Evolutionary conservation across 257 asterid genomes (phyloP), one percentile per base, ranked within the genome.

Genomic region (Lycium barbarum): DNA sequence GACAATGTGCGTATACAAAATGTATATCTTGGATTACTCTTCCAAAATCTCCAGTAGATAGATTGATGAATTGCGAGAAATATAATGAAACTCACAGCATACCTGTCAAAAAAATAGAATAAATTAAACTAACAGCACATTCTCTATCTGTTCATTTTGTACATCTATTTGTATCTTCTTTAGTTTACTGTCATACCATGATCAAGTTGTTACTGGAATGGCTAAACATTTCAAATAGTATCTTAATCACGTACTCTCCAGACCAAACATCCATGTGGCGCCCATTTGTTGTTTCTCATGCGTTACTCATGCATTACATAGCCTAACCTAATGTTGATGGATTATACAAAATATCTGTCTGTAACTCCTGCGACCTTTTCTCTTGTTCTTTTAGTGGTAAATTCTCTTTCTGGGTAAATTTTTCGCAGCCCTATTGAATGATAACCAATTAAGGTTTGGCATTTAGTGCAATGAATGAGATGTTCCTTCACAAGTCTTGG

Each of bases 221-320:
- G 15, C 47, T 51, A 76, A 11, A 53, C 47, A 49, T 76, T 76
- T 76, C 26, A 76, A 74, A 33, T 76, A 76, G 82, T 36, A 76
- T 51, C 63, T 40, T 18, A 22, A 51, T 51, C 61, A 26, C 13
- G 14, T 26, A 53, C 20, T 51, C 82, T 49, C 45, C 11, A 66
- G 10, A 33, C 43, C 43, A 76, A 51, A 63, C 82, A 51, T 76
- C 26, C 12, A 0, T 51, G 43, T 17, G 63, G 82, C 2, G 12
- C 7, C 63, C 43, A 26, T 51, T 22, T 51, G 63, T 76, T 76
- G 45, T 76, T 76, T 51, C 82, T 0, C 63, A 53, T 54, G 66
- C 61, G 26, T 78, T 51, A 78, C 43, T 51, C 45, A 33, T 51
- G 66, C 33, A 14, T 4, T 53, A 8, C 8, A 14, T 53, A 53